Base-by-base conservation (phyloP, 2,329 filamentous ascomycete species). In the Aspergillus sp. region DNA sequence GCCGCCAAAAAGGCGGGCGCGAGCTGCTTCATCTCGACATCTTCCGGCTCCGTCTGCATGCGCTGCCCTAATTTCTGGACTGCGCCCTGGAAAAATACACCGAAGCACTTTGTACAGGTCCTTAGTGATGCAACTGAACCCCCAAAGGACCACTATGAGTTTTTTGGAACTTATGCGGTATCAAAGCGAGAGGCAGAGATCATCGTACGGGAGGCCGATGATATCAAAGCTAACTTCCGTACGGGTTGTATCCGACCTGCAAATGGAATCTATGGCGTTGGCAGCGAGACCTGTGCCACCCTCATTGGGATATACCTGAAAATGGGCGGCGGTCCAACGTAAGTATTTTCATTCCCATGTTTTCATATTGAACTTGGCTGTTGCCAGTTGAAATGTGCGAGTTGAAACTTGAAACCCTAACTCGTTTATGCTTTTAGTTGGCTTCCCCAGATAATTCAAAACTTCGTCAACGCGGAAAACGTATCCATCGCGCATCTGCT, bases 221-320 rank as follows among this genome's bases (percentile, higher is more conserved):
- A 69, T 31, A 62, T 64, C 8, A 55, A 51, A 49, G 64, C 35
- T 56, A 68, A 70, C 7, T 81, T 86, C 67, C 77, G 81, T 9
- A 85, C 83, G 0, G 83, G 82, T 7, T 74, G 75, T 48, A 80
- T 86, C 61, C 77, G 84, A 2, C 83, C 83, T 0, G 77, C 79
- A 12, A 84, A 83, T 61, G 78, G 75, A 27, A 77, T 85, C 46
- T 85, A 84, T 62, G 82, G 82, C 4, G 76, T 78, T 58, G 73
- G 75, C 14, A 73, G 71, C 40, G 79, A 84, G 61, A 64, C 64
- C 35, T 66, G 64, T 39, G 62, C 60, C 17, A 71, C 73, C 19
- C 62, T 81, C 21, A 69, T 79, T 2, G 77, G 74, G 3, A 55
- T 68, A 6, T 74, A 78, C 52, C 65, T 84, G 14, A 70, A 66